A percentile compares a stretch with the other conserved stretches of the same genome.
Conservation (phyloP, 805 yeast species). For the Debaryomyces tyrocola region DNA sequence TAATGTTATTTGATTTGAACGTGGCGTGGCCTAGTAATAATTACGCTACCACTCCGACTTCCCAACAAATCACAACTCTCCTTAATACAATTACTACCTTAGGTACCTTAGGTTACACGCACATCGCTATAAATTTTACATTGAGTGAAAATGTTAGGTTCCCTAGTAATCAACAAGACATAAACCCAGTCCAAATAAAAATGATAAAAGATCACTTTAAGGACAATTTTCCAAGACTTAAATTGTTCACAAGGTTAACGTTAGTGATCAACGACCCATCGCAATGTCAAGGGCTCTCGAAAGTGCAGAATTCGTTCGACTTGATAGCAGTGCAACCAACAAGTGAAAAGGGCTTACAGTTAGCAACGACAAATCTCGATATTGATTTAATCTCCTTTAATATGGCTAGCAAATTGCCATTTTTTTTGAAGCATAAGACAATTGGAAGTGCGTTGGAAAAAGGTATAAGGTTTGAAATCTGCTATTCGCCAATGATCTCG, state of each 20-base stretch:
- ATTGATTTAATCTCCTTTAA: constrained; percentile 80
- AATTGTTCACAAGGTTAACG: constrained; percentile 70
- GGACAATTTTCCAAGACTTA: constrained; percentile 29
- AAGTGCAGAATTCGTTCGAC: constrained; percentile 59
- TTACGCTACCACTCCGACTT: constrained; percentile 43
- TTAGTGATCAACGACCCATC: constrained; percentile 74
- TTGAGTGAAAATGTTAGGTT: constrained; percentile 52
- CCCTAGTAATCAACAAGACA: constrained; percentile 44
- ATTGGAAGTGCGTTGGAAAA: constrained; percentile 79
- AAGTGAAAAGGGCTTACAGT: constrained; percentile 74
- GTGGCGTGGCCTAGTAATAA: constrained; percentile 68
- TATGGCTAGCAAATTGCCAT: constrained; percentile 63
- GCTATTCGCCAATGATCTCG: constrained; percentile 57
- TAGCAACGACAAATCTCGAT: constrained; percentile 74
- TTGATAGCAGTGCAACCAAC: constrained; percentile 78
- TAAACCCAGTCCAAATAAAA: constrained; percentile 49
- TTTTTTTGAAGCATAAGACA: constrained; percentile 78
- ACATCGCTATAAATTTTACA: constrained; percentile 71
- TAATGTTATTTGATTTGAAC: constrained; percentile 56
- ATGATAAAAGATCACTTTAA: constrained; percentile 13
- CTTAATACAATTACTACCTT: constrained; percentile 53
- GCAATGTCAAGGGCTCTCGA: constrained; percentile 63
- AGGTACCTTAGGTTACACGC: constrained; percentile 67
- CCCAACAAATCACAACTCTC: constrained; percentile 42
- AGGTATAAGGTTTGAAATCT: constrained; percentile 81